Conservation (phyloP, 768 basidiomycete species). For the Pisolithus marmoratus region DNA sequence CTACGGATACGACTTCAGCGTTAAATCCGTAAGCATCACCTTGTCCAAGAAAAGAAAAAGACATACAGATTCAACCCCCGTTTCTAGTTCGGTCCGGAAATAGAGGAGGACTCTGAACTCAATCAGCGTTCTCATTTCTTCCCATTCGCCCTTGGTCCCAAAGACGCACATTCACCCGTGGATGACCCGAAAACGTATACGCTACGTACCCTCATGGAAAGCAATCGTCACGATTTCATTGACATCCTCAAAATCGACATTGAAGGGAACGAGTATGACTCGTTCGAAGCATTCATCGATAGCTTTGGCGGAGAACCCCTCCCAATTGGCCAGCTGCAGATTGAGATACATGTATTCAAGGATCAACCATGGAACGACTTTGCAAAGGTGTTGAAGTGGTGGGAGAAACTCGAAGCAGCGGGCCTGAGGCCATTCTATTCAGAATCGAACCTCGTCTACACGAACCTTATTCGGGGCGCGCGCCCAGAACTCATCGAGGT, state of each 20-base stretch:
- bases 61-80: background rate
- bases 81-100: conserved; percentile 39
- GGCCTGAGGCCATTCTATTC: conserved; percentile 71
- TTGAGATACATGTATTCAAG: conserved; percentile 58
- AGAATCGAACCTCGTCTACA: conserved; percentile 47
- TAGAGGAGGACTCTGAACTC: conserved; percentile 26
- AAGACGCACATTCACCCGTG: conserved; percentile 40
- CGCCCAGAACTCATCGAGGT: conserved; percentile 39
- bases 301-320: conserved; percentile 40
- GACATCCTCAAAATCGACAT: conserved; percentile 73
- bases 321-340: conserved; percentile 67
- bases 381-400: conserved; percentile 56
- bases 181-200: conserved; percentile 55
- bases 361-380: conserved; percentile 46
- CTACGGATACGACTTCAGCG: conserved; percentile 41
- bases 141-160: conserved; percentile 39
- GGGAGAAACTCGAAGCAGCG: conserved; percentile 63
- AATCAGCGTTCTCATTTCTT: conserved; percentile 38
- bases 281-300: conserved; percentile 45
- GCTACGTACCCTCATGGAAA: conserved; percentile 54
- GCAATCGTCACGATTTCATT: conserved; percentile 62
- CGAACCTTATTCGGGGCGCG: conserved; percentile 34
- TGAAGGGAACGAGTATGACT: conserved; percentile 63
- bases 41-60: background rate
- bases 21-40: conserved; percentile 24